phyloP scores from a whole-genome alignment of 768 basidiomycete species.

The Lentinula lateritia region DNA sequence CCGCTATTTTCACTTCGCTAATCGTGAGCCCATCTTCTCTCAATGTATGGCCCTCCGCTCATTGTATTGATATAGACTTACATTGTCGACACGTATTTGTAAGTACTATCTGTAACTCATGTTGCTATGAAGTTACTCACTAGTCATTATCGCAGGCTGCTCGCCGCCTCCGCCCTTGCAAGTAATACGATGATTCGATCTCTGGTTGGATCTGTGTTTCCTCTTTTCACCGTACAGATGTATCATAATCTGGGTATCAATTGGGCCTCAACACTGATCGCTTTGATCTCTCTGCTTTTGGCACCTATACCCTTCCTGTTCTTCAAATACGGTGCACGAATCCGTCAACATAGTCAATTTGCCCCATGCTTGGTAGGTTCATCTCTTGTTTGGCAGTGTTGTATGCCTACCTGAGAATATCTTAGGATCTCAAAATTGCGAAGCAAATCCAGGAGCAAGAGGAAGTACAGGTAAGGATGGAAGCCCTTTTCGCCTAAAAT shows the following conservation, averaged over 20 bases:
- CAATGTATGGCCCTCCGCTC: not conserved
- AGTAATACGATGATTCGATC: constrained; percentile 58
- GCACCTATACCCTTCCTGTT: constrained; percentile 66
- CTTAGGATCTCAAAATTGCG: constrained; percentile 37
- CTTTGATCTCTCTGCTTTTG: constrained; percentile 48
- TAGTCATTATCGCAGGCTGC: constrained; percentile 28
- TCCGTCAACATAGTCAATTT: constrained; percentile 52
- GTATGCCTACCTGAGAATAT: not conserved
- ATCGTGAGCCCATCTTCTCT: constrained; percentile 31
- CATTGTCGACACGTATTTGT: constrained; percentile 56
- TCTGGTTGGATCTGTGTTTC: constrained; percentile 53
- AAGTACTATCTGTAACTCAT: constrained; percentile 35
- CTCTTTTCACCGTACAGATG: constrained; percentile 64
- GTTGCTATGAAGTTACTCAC: not conserved
- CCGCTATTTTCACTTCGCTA: constrained; percentile 47
- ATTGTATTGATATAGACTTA: constrained; percentile 49
- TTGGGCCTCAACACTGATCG: constrained; percentile 51
- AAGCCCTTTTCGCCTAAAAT: too few species aligned
- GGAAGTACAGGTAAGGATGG: not conserved
- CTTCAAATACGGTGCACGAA: constrained; percentile 57
- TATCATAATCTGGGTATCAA: constrained; percentile 46
- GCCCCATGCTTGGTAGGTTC: constrained; percentile 44
- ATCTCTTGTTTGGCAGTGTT: not conserved
- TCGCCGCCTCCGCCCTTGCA: constrained; percentile 57
- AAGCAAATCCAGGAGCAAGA: constrained; percentile 22